Evolutionary conservation across 2,329 filamentous ascomycete species (phyloP), one percentile per base, ranked within the genome.

Genomic region (Diaporthe humulicola): DNA sequence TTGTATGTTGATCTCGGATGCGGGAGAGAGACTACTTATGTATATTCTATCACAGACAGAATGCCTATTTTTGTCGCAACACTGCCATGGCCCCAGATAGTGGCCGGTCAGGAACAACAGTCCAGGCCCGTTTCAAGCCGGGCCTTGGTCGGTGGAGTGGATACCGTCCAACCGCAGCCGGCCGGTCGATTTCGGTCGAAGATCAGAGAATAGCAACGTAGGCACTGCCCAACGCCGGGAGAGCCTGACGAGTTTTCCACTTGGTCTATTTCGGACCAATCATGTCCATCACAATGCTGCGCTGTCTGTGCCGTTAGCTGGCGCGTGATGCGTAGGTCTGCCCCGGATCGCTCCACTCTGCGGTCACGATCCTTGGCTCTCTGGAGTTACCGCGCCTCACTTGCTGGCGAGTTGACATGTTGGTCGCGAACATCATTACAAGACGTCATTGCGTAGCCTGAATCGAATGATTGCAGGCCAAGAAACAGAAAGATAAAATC

Each of bases 401-500:
- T 60, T 60, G 38, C 48, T 36, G 54, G 54, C 45, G 54, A 52
- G 61, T 30, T 67, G 45, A 52, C 30, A 60, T 38, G 40, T 28
- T 33, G 30, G 56, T 15, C 30, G 14, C 28, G 42, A 40, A 71
- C 33, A 15, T 40, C 17, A 22, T 6, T 40, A 10, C 56, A 60
- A 56, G 40, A 60, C 33, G 30, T 60, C 69, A 60, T 61, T 10
- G 8, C 2, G 7, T 40, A 25, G n/a, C 33, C 40, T n/a, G 9
- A n/a, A 14, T 60, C 9, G n/a, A 33, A 14, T n/a, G 50, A 15
- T n/a, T n/a, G 42, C 0, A 10, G 69, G 40, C 15, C 69, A 28
- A 30, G 54, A 71, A 71, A 52, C 69, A 61, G 14, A 50, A 58
- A 71, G 56, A 71, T 61, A 71, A 60, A 61, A 71, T 71, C 56